Base-by-base conservation (phyloP, 2,329 filamentous ascomycete genomes). In the Capronia epimyces region DNA sequence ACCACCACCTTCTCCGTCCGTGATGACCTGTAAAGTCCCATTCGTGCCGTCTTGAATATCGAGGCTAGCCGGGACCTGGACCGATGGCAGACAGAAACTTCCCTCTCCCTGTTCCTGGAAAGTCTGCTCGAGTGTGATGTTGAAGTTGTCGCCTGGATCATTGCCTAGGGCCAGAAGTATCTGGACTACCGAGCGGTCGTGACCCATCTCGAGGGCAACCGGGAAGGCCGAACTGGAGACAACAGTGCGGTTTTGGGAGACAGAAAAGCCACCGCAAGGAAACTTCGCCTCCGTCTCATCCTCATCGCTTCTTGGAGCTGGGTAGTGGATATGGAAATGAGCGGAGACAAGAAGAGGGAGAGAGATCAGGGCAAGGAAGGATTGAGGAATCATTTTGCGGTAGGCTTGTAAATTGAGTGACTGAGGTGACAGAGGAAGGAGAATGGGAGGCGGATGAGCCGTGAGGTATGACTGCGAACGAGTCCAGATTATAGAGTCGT, bases 1-100 rank as follows among this genome's bases (percentile, higher is more conserved):
- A 32, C 74, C 75, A 16, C 74, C 77, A 3, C 70, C 71, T 18
- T 78, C 72, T 22, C 80, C 81, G 41, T 81, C 72, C 39, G 81
- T 83, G 29, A 88, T 76, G 45, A 89, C 80, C 69, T 89, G 86
- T 49, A 89, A 71, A 25, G 80, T 84, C 12, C 77, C 85, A 42
- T 78, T 73, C 57, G 77, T 75, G 36, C 85, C 86, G 31, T 86
- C 80, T 20, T 65, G 65, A 31, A 83, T 67, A 27, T 60, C 57
- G 5, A 70, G 66, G 27, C 67, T 64, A 8, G 24, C 16, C 15
- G 55, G 55, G n/a, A 57, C 31, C 12, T 43, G 21, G 13, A 89
- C 69, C 53, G 74, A 67, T 6, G 81, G 77, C 10, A 89, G 61
- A 68, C 86, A 89, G 62, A 89, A 81, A 40, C 75, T 74, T 37